Evolutionary conservation across 1,284 basidiomycete genomes (phyloP).

Genomic region (Leccinum griseonigrum): DNA sequence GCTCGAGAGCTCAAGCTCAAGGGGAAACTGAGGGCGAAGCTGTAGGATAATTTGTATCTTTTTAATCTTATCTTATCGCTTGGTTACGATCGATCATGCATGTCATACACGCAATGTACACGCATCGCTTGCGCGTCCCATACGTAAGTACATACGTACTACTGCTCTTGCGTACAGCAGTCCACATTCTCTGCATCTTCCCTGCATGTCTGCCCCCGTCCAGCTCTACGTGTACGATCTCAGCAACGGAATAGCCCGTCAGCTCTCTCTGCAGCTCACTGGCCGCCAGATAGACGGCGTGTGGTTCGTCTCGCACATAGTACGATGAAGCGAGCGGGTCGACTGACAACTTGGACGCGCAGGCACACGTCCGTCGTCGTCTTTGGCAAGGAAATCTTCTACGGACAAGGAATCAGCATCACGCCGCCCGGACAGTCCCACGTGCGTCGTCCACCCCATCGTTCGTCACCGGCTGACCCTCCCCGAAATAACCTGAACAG

Average conservation of each 20-base stretch:
- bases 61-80: conserved; percentile 5
- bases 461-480: background rate
- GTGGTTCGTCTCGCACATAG: conserved; percentile 53
- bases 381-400: conserved; percentile 83
- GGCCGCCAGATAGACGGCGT: conserved; percentile 88
- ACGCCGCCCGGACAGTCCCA: conserved; percentile 74
- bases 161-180: background rate
- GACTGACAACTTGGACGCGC: conserved; percentile 1
- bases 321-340: too few species aligned
- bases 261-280: conserved; percentile 74
- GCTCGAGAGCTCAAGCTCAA: conserved; percentile 37
- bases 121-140: conserved; percentile 15
- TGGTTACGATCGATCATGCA: background rate
- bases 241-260: conserved; percentile 78
- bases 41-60: conserved; percentile 9
- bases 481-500: background rate
- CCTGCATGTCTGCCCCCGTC: conserved; percentile 41
- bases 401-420: conserved; percentile 79
- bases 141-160: background rate
- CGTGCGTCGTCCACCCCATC: conserved; percentile 42
- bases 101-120: conserved; percentile 1
- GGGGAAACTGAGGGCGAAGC: conserved; percentile 19
- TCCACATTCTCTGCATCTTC: conserved; percentile 1
- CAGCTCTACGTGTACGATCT: conserved; percentile 91
- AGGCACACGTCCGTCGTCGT: conserved; percentile 92